Evolutionary conservation across 2,329 filamentous ascomycete species (phyloP), one percentile per base, ranked within the genome.

Genomic region (Elsinoe ampelina): DNA sequence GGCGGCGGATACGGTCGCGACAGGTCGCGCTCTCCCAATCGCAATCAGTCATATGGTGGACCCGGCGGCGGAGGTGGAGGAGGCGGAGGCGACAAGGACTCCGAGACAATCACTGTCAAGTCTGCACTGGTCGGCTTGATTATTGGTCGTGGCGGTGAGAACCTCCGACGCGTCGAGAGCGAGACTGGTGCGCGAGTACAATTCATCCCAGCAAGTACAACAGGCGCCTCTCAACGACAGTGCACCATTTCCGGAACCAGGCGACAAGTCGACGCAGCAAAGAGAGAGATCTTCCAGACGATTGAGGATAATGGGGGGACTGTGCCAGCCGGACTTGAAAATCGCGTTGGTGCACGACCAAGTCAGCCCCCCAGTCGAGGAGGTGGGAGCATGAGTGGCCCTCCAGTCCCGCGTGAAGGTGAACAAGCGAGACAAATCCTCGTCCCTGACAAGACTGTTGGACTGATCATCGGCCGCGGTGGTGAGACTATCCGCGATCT

Each of bases 401-500:
- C 71, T 10, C 73, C 78, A 54, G 77, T 80, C 42, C 75, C 87
- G 58, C 82, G 85, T 60, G 87, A 92, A 59, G 87, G 86, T 59
- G 90, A 95, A 70, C 87, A 92, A 64, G 88, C 84, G 67, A 84
- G 90, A 68, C 89, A 95, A 71, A 95, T 95, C 65, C 93, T 95
- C 87, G 90, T 95, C 15, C 90, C 90, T 47, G 90, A 95, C 72
- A 85, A 89, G 65, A 95, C 90, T 7, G 90, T 95, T 59, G 90
- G 90, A 54, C 77, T 95, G 45, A 95, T 95, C 64, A 95, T 95
- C 67, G 90, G 90, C n/a, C 86, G 90, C 63, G 89, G 89, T 39
- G 90, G 90, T 58, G 90, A 95, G 73, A 95, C 90, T 1, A 95
- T 95, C 65, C 85, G 89, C 66, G 90, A 95, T 68, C 77, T 95